phyloP scores from a whole-genome alignment of 495 filamentous ascomycete genomes.

The Tricharina praecox region DNA sequence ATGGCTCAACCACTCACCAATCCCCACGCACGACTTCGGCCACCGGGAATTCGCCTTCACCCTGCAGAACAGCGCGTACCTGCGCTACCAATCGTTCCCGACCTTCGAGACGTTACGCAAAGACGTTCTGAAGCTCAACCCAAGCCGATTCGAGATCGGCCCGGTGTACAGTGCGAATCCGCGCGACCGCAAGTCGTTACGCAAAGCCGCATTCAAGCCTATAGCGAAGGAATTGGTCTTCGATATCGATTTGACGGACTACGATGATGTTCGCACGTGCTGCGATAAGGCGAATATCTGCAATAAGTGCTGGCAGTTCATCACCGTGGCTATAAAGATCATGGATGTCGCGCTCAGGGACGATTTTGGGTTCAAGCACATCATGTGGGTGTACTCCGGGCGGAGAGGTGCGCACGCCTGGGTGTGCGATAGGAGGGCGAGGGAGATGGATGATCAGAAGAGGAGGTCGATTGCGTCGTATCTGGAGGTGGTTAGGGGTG shows the following conservation, averaged over 20 bases:
- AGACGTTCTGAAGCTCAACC: conserved; percentile 69
- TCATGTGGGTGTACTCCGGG: conserved; percentile 96
- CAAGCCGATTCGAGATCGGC: conserved; percentile 91
- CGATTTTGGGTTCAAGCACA: conserved; percentile 90
- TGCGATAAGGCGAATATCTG: conserved; percentile 89
- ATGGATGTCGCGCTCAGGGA: conserved; percentile 71
- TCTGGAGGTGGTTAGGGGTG: conserved; percentile 70
- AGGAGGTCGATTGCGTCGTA: conserved; percentile 71
- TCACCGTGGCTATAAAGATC: conserved; percentile 92
- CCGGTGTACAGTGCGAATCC: conserved; percentile 89
- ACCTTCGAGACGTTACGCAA: conserved; percentile 84
- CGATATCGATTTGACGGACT: conserved; percentile 98
- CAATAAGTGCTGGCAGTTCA: conserved; percentile 85
- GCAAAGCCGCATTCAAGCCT: conserved; percentile 59
- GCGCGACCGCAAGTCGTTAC: conserved; percentile 73
- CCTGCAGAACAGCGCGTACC: conserved; percentile 69
- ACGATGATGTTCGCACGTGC: conserved; percentile 90
- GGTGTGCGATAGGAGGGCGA: conserved; percentile 85
- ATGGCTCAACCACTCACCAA: conserved; percentile 89
- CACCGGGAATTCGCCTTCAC: conserved; percentile 94
- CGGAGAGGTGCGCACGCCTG: conserved; percentile 93
- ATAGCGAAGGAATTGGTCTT: conserved; percentile 86
- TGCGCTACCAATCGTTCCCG: conserved; percentile 80
- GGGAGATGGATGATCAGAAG: conserved; percentile 66
- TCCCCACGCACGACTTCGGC: conserved; percentile 69